These are phyloP conservation scores for Aureobasidium namibiae DNA, from an alignment of 2,329 filamentous ascomycete species.

Conservation along the genomic window DNA sequence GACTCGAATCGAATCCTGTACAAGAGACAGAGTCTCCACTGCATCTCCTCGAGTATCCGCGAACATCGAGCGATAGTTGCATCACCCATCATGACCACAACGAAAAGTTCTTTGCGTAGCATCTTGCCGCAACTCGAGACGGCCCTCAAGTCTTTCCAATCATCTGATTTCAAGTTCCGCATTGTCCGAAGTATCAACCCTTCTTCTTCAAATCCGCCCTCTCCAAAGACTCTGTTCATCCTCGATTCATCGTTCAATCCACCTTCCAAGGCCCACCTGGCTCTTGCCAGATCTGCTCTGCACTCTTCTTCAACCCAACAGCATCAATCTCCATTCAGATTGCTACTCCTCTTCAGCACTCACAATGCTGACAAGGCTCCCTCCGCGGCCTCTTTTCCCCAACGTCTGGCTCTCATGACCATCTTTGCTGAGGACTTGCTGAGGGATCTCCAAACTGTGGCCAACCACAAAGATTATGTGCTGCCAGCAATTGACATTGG, in stretches of 20 bases:
- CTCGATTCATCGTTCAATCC: slow-evolving; percentile 61
- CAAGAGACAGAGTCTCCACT: not conserved
- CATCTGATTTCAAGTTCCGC: slow-evolving; percentile 29
- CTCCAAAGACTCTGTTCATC: slow-evolving; percentile 48
- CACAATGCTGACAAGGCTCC: slow-evolving; percentile 60
- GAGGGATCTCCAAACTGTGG: slow-evolving; percentile 12
- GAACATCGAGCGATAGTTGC: not conserved
- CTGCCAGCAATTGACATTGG: slow-evolving; percentile 53
- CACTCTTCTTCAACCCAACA: slow-evolving; percentile 26
- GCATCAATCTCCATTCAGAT: slow-evolving; percentile 33
- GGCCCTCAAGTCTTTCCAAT: slow-evolving; percentile 36
- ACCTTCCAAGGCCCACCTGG: slow-evolving; percentile 51
- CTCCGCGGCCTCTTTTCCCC: slow-evolving; percentile 58
- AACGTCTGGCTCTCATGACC: slow-evolving; percentile 64
- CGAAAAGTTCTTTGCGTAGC: slow-evolving; percentile 15
- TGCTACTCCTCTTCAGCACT: slow-evolving; percentile 54
- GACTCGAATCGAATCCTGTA: no score
- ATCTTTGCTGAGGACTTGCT: slow-evolving; percentile 53
- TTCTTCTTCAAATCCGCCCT: slow-evolving; percentile 14
- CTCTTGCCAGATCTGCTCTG: slow-evolving; percentile 47
- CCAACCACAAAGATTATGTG: slow-evolving; percentile 14
- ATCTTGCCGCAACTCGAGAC: slow-evolving; percentile 32
- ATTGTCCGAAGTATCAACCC: slow-evolving; percentile 27
- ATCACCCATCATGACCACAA: not conserved
- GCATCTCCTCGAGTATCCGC: not conserved